phyloP scores from a whole-genome alignment of 768 basidiomycete species.

The Mycena olivaceomarginata region DNA sequence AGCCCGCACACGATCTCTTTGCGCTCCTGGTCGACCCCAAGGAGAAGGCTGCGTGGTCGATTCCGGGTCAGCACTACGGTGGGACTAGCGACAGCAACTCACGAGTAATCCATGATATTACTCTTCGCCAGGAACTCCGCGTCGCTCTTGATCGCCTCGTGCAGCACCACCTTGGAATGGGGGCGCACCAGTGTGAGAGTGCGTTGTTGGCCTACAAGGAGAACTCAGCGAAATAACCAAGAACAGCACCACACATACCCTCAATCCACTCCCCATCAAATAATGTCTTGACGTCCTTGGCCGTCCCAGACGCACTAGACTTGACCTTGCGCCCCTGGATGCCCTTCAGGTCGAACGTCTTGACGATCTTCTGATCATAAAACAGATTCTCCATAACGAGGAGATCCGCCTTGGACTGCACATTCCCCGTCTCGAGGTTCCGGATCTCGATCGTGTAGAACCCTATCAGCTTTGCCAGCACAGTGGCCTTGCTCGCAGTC shows the following conservation, averaged over 20 bases:
- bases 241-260: conserved; percentile 59
- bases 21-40: conserved; percentile 81
- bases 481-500: conserved; percentile 79
- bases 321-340: conserved; percentile 88
- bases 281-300: conserved; percentile 70
- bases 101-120: conserved; percentile 94
- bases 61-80: background rate
- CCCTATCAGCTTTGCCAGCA: conserved; percentile 87
- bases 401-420: conserved; percentile 83
- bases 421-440: conserved; percentile 80
- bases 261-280: conserved; percentile 94
- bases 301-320: conserved; percentile 55
- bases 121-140: conserved; percentile 84
- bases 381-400: conserved; percentile 93
- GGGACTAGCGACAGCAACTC: conserved; percentile 49
- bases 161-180: conserved; percentile 83
- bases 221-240: background rate
- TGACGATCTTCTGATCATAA: conserved; percentile 77
- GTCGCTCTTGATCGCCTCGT: conserved; percentile 81
- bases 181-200: conserved; percentile 80
- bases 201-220: conserved; percentile 74
- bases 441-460: conserved; percentile 88
- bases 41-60: conserved; percentile 69
- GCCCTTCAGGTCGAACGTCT: conserved; percentile 90
- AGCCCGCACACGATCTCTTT: conserved; percentile 86